Percentiles rank a stretch among this genome's conserved stretches.
Conservation (phyloP, 805 yeast genomes). For the Myxozyma neotropica region DNA sequence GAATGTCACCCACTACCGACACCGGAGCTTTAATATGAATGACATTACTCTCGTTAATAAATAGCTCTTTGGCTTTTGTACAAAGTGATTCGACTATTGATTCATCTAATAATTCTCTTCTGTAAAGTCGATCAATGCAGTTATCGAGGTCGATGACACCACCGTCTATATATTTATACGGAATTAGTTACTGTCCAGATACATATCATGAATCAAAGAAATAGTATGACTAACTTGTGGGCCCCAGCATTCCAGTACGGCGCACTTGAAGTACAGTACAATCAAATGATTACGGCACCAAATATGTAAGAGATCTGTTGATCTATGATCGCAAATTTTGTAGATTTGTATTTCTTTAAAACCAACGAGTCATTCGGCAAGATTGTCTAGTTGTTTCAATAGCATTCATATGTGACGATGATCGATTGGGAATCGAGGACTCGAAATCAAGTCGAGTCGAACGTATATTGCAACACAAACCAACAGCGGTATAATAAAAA, state of each 20-base stretch:
- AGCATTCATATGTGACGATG: too few relatives aligned
- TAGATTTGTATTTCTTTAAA: too few relatives aligned
- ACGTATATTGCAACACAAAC: too few relatives aligned
- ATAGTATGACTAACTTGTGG: neutral
- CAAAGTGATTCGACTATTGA: slow-evolving; percentile 72
- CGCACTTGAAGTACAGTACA: neutral
- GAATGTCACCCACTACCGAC: slow-evolving; percentile 96
- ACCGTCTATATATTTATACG: neutral
- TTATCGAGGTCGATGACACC: slow-evolving; percentile 57
- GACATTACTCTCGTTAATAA: slow-evolving; percentile 81
- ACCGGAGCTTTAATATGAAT: slow-evolving; percentile 83
- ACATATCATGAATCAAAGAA: neutral
- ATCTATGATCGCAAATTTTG: too few relatives aligned
- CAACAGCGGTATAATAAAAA: too few relatives aligned
- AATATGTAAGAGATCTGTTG: neutral
- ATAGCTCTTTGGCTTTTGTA: slow-evolving; percentile 76
- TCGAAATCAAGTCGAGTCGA: too few relatives aligned
- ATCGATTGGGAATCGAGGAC: too few relatives aligned
- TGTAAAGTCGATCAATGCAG: slow-evolving; percentile 67
- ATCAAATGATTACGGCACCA: neutral
- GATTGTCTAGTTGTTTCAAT: too few relatives aligned
- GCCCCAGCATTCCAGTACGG: slow-evolving; percentile 1
- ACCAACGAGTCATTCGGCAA: too few relatives aligned
- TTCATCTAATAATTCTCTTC: slow-evolving; percentile 69
- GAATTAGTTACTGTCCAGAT: neutral